phyloP scores from a whole-genome alignment of 2,329 filamentous ascomycete species.

The Arthroderma uncinatum region DNA sequence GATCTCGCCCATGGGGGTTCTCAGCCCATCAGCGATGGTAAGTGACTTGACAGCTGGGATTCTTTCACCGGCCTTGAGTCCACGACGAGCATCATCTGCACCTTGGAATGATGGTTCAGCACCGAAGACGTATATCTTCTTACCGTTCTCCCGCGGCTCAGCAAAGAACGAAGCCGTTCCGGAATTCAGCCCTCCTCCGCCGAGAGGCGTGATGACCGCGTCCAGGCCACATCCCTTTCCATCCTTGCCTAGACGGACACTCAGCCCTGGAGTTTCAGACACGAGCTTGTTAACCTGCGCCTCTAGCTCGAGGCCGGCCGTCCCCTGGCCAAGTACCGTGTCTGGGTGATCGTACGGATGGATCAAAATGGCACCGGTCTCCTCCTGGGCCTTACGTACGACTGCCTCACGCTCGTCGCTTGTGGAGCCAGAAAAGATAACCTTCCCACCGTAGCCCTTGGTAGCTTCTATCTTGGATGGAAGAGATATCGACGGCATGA shows the following conservation, averaged over 20 bases:
- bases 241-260: constrained; percentile 16
- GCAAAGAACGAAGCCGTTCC: constrained; percentile 64
- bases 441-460: constrained; percentile 59
- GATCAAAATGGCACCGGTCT: constrained; percentile 67
- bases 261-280: constrained; percentile 20
- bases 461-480: constrained; percentile 83
- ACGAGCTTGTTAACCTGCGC: constrained; percentile 54
- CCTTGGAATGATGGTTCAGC: constrained; percentile 75
- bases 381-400: constrained; percentile 53
- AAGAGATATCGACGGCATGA: constrained; percentile 81
- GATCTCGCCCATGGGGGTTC: constrained; percentile 65
- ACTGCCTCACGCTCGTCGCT: constrained; percentile 69
- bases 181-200: constrained; percentile 77
- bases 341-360: constrained; percentile 89
- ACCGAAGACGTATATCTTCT: constrained; percentile 62
- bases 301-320: constrained; percentile 70
- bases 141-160: constrained; percentile 47
- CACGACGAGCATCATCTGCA: constrained; percentile 69
- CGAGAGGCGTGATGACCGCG: constrained; percentile 70
- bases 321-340: constrained; percentile 90
- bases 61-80: constrained; percentile 52
- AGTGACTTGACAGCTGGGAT: constrained; percentile 59
- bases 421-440: constrained; percentile 75
- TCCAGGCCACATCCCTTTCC: constrained; percentile 36
- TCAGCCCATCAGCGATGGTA: constrained; percentile 79